Base-by-base conservation (phyloP, 495 filamentous ascomycete genomes). In the Chaetomium tenue region DNA sequence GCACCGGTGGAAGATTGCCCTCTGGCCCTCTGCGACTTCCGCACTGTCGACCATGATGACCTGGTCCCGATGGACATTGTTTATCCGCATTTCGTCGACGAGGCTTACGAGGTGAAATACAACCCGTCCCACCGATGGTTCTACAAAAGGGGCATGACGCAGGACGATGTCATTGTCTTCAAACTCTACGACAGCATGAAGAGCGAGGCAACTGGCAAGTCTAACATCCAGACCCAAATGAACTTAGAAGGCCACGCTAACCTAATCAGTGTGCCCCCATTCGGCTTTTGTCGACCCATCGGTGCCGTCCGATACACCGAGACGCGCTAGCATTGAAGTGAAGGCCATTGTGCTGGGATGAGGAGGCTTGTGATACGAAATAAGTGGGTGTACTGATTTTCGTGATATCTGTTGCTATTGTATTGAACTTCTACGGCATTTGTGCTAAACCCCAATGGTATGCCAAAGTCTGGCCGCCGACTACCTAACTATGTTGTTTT, bases 101-200 rank as follows among this genome's bases (percentile, higher is more conserved):
- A 63, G 23, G 59, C 64, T 6, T 66, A 66, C 23, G 64, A 66
- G 37, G 58, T 66, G 28, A 60, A 42, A 8, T 58, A 63, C 59
- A 66, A 63, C 53, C 64, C 64, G 1, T 39, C 52, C 9, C 59
- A 66, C 33, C 25, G 59, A 13, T 66, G 64, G 64, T 63, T 66
- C 46, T 66, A 66, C 46, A 56, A 56, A 60, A 66, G 18, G 55
- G 55, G 55, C 9, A 58, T 58, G 55, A 58, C 39, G 26, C 53
- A 56, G n/a, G 53, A 58, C 6, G 60, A 66, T 47, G 59, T 55
- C 53, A 47, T 62, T 30, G 59, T 63, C 6, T 66, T 66, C 54
- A 63, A 66, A 25, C 53, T 66, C 15, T 63, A 28, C 23, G 64
- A 63, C 37, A 66, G 37, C 48, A 23, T 62, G 23, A 42, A 16